A percentile compares a stretch with the other conserved stretches of the same genome.
Evolutionary conservation across 176 grass and related monocot genomes (phyloP).

Genomic region (Thalia dealbata): DNA sequence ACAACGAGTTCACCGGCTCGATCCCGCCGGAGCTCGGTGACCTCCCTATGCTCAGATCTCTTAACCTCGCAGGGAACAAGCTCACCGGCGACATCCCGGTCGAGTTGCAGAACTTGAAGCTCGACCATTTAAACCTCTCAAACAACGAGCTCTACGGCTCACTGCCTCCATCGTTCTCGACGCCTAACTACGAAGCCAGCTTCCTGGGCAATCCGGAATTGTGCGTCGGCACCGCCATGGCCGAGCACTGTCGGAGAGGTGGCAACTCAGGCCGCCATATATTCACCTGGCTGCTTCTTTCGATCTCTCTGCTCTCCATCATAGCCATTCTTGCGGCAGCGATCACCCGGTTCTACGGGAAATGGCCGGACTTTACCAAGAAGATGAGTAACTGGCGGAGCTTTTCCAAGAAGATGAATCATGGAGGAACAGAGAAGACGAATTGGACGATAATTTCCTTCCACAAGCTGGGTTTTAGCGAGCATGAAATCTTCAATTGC

Average conservation of each 20-base stretch:
- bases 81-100: neutral
- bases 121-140: constrained; percentile 8
- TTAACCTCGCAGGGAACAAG: constrained; percentile 1
- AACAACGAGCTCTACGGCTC: constrained; percentile 10
- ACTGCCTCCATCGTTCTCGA: neutral
- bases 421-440: neutral
- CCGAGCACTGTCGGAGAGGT: neutral
- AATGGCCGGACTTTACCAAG: too few species aligned
- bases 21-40: neutral
- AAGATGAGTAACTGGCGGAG: neutral
- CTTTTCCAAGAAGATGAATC: neutral
- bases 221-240: neutral
- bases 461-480: constrained; percentile 12
- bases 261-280: neutral
- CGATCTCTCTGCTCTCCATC: neutral
- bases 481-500: constrained; percentile 4
- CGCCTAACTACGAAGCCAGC: neutral
- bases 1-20: constrained; percentile 9
- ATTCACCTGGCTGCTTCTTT: neutral
- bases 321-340: neutral
- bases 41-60: neutral
- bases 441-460: constrained; percentile 6
- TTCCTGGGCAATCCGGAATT: constrained; percentile 18
- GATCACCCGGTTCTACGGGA: neutral
- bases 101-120: constrained; percentile 9